Conservation (phyloP, 2,329 filamentous ascomycete genomes). For the Teratosphaeria pseudoeucalypti region DNA sequence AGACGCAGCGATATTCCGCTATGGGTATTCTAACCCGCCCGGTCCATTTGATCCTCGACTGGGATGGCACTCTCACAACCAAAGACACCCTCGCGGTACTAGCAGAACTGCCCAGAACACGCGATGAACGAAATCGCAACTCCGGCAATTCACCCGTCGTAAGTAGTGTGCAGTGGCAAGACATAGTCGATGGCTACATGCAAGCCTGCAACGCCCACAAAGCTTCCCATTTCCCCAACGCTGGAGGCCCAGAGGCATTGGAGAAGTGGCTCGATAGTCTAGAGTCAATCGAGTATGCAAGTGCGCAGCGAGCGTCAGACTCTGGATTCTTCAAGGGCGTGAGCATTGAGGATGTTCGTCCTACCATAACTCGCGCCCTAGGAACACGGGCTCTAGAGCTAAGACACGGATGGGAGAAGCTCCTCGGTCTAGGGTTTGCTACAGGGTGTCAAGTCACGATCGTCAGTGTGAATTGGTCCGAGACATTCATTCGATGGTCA, state of each 20-base stretch:
- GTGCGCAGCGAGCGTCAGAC: slow-evolving; percentile 30
- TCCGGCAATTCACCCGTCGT: background rate
- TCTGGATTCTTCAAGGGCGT: slow-evolving; percentile 32
- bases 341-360: slow-evolving; percentile 22
- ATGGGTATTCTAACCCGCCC: background rate
- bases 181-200: slow-evolving; percentile 31
- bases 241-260: slow-evolving; percentile 25
- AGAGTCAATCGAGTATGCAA: slow-evolving; percentile 29
- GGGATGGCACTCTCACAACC: slow-evolving; percentile 38
- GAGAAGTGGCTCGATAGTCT: slow-evolving; percentile 28
- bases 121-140: slow-evolving; percentile 12
- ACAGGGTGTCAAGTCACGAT: slow-evolving; percentile 21
- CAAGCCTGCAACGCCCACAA: slow-evolving; percentile 29
- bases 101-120: slow-evolving; percentile 26
- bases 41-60: slow-evolving; percentile 32
- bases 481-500: slow-evolving; percentile 27
- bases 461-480: slow-evolving; percentile 40
- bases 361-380: slow-evolving; percentile 20
- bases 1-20: too few relatives aligned
- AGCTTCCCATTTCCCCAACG: slow-evolving; percentile 18
- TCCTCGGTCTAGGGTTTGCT: slow-evolving; percentile 19
- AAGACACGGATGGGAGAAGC: slow-evolving; percentile 26
- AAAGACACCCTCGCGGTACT: slow-evolving; percentile 36
- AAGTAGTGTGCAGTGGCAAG: slow-evolving; percentile 19
- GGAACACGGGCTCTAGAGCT: slow-evolving; percentile 24